Conservation (phyloP, 352 stramenopile genomes). For the Phytophthora citricola region DNA sequence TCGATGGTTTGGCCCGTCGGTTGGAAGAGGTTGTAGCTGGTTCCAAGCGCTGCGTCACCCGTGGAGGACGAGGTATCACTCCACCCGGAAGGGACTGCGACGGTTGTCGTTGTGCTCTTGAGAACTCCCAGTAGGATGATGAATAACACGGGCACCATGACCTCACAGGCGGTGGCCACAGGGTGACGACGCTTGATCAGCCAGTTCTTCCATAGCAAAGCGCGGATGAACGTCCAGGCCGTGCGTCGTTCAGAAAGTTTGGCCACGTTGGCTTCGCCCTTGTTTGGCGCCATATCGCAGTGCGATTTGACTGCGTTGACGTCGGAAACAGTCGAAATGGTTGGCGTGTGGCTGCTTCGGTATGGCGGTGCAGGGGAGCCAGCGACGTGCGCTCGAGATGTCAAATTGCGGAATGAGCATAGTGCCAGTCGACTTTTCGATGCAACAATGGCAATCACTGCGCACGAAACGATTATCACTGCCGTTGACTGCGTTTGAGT, state of each 20-base stretch:
- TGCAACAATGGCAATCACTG: constrained; percentile 11
- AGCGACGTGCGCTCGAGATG: constrained; percentile 5
- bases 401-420: constrained; percentile 21
- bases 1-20: constrained; percentile 37
- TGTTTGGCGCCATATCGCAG: constrained; percentile 19
- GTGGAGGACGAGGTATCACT: constrained; percentile 37
- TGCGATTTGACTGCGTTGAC: constrained; percentile 11
- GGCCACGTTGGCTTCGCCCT: constrained; percentile 9
- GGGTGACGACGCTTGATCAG: constrained; percentile 64
- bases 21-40: constrained; percentile 62
- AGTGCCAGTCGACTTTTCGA: not conserved
- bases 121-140: constrained; percentile 61
- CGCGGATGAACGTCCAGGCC: constrained; percentile 41
- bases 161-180: constrained; percentile 53
- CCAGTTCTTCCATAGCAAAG: constrained; percentile 75
- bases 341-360: not conserved
- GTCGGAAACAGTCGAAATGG: constrained; percentile 15
- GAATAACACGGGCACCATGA: constrained; percentile 61
- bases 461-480: constrained; percentile 19
- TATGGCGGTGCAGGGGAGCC: not conserved
- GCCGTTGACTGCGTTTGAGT: not conserved
- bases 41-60: constrained; percentile 25
- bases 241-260: constrained; percentile 29
- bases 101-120: constrained; percentile 61
- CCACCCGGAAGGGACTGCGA: constrained; percentile 61